phyloP scores from a whole-genome alignment of 345 rosid genomes.

The Litchi chinensis region DNA sequence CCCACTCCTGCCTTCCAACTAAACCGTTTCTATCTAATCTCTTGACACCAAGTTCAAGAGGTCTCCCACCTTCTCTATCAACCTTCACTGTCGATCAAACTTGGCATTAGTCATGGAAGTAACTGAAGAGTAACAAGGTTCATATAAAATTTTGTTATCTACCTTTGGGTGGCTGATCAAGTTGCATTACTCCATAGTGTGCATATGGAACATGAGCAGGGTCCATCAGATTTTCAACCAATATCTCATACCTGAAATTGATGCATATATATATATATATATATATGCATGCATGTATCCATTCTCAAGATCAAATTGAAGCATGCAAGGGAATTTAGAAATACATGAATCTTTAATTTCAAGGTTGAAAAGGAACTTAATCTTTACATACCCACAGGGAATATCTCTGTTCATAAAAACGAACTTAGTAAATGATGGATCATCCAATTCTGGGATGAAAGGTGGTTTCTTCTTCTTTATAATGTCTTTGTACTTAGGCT shows the following conservation, averaged over 20 bases:
- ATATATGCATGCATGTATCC: too few relatives aligned
- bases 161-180: slow-evolving; percentile 41
- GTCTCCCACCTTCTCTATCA: slow-evolving; percentile 93
- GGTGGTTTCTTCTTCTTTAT: slow-evolving; percentile 66
- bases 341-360: not conserved
- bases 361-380: not conserved
- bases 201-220: slow-evolving; percentile 98
- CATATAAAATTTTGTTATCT: slow-evolving; percentile 19
- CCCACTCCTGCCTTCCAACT: slow-evolving; percentile 63
- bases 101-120: not conserved
- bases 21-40: slow-evolving; percentile 55
- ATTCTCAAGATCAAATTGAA: too few relatives aligned
- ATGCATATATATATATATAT: not conserved
- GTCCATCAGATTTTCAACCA: slow-evolving; percentile 86
- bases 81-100: slow-evolving; percentile 48
- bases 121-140: not conserved
- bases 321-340: not conserved
- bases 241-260: slow-evolving; percentile 70
- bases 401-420: slow-evolving; percentile 66
- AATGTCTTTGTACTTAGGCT: slow-evolving; percentile 66
- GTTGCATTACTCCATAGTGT: slow-evolving; percentile 70
- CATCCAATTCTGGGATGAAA: slow-evolving; percentile 69
- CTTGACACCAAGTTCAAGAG: slow-evolving; percentile 54
- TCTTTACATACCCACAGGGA: slow-evolving; percentile 66
- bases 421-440: slow-evolving; percentile 63